Evolutionary conservation across 2,329 filamentous ascomycete species (phyloP), one percentile per base, ranked within the genome.

Genomic region (Gliomastix tumulicola): DNA sequence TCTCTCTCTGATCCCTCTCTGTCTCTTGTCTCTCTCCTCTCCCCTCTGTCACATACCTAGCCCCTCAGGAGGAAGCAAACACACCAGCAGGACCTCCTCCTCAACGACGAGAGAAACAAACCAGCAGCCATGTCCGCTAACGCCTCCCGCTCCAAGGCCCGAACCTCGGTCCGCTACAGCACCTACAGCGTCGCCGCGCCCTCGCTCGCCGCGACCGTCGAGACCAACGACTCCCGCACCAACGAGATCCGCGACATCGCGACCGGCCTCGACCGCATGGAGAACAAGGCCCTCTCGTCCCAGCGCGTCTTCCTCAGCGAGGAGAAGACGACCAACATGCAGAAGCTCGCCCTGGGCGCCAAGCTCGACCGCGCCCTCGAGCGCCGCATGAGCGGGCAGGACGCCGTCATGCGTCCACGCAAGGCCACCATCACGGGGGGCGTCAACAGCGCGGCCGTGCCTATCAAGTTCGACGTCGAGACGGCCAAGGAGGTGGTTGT

Each of bases 311-410:
- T 79, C 39, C 77, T 89, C 44, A 84, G 71, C 56, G 77, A 83
- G 44, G 80, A 90, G 61, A 94, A 94, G 71, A 78, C 74, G 16
- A 84, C 87, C 51, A 82, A 84, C 56, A 70, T 94, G 61, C 82
- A 79, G 67, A 94, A 94, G 66, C 74, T 94, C 40, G 88, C 88
- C 25, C 75, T 95, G 36, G 85, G 88, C 33, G 88, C 88, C 42
- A 95, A 95, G 66, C 76, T 95, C 28, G 88, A 95, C 58, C 80
- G 89, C 42, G 88, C 89, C 17, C 76, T 96, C 38, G 83, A 83
- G 48, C 75, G 88, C 47, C 78, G 89, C 53, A 92, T 95, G 88
- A 83, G 77, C 20, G 68, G 84, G 48, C 89, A 96, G 62, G 89
- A 96, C 52, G 89, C 89, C 46, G 82, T 86, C 59, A 89, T 92